Conservation (phyloP, 768 basidiomycete genomes). For the Glaciozyma antarctica region DNA sequence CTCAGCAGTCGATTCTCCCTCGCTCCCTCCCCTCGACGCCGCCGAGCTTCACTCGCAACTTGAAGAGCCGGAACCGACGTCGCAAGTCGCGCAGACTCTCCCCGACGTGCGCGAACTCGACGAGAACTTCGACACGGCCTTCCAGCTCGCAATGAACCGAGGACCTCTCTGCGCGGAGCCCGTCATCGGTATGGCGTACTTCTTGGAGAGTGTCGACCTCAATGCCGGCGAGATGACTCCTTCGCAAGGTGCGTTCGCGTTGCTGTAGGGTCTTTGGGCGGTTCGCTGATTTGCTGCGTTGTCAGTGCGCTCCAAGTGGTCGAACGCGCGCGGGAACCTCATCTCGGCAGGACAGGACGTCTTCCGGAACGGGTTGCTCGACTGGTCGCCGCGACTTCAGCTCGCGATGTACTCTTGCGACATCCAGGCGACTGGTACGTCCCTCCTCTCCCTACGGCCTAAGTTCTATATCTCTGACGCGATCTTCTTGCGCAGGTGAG, state of each 20-base stretch:
- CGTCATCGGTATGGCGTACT: constrained; percentile 82
- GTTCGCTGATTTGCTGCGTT: not conserved
- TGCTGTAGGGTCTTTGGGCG: not conserved
- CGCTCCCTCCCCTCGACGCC: constrained; percentile 14
- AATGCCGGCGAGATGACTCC: constrained; percentile 40
- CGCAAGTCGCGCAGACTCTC: not conserved
- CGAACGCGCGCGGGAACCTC: constrained; percentile 80
- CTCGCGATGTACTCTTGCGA: constrained; percentile 98
- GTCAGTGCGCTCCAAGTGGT: constrained; percentile 66
- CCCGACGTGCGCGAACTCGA: constrained; percentile 54
- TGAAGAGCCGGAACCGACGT: constrained; percentile 9
- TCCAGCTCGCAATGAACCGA: constrained; percentile 87
- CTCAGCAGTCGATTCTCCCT: not conserved
- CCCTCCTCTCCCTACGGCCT: constrained; percentile 6
- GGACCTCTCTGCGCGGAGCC: constrained; percentile 94
- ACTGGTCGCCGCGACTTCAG: constrained; percentile 96
- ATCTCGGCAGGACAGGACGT: constrained; percentile 82
- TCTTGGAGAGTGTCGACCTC: constrained; percentile 66
- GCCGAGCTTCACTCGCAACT: constrained; percentile 7
- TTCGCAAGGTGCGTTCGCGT: constrained; percentile 11
- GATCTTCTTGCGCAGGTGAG: constrained; percentile 54
- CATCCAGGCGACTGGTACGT: constrained; percentile 91
- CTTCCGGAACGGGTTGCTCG: constrained; percentile 76
- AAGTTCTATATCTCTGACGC: not conserved
- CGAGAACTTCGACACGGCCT: constrained; percentile 77